phyloP scores from a whole-genome alignment of 1,139 yeast genomes.

The Lodderomyces pseudojiufengensis region DNA sequence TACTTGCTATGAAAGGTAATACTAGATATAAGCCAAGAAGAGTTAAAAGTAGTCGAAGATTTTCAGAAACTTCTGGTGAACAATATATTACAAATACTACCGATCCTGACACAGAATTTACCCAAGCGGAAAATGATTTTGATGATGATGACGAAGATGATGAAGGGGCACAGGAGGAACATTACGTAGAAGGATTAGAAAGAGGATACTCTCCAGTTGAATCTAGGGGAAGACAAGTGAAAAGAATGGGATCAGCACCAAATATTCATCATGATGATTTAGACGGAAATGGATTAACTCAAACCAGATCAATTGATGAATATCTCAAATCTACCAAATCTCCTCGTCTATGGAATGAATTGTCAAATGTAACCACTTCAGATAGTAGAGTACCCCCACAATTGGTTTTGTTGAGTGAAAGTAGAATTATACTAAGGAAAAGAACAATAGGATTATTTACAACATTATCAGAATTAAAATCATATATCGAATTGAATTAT shows the following conservation, averaged over 20 bases:
- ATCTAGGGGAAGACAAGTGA: slow-evolving; percentile 8
- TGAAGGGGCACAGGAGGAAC: slow-evolving; percentile 23
- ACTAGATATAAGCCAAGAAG: slow-evolving; percentile 11
- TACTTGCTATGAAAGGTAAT: slow-evolving; percentile 3
- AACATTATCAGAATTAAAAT: slow-evolving; percentile 60
- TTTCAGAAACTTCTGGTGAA: slow-evolving; percentile 19
- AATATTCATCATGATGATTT: slow-evolving; percentile 7
- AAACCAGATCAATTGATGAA: slow-evolving; percentile 33
- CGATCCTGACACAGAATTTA: slow-evolving; percentile 33
- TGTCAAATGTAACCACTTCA: slow-evolving; percentile 17
- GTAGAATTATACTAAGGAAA: slow-evolving; percentile 52
- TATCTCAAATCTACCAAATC: slow-evolving; percentile 39
- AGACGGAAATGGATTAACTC: slow-evolving; percentile 14
- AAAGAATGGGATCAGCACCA: slow-evolving; percentile 13
- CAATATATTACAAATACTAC: slow-evolving; percentile 19
- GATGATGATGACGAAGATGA: slow-evolving; percentile 25
- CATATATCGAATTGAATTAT: slow-evolving; percentile 62
- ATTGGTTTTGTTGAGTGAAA: slow-evolving; percentile 37
- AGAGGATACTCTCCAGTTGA: slow-evolving; percentile 6
- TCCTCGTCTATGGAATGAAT: slow-evolving; percentile 33
- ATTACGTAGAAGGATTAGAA: slow-evolving; percentile 9
- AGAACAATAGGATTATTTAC: slow-evolving; percentile 55
- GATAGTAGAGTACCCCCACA: slow-evolving; percentile 35
- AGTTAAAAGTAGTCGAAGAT: slow-evolving; percentile 1
- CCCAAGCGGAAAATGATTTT: slow-evolving; percentile 25